Conservation (phyloP, 2,329 filamentous ascomycete genomes). For the Dothistroma pini region DNA sequence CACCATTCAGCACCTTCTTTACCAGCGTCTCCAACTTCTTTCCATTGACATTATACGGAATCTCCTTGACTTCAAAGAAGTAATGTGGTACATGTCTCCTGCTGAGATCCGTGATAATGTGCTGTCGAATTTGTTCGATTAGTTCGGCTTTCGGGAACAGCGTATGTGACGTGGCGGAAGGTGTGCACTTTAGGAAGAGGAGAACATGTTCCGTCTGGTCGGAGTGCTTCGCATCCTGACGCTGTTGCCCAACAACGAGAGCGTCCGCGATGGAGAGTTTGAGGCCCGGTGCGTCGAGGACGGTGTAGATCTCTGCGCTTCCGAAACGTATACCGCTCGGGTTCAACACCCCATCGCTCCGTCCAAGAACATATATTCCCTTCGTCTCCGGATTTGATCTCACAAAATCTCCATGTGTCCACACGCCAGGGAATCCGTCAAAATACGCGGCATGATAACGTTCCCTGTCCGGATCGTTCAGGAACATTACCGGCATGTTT, state of each 20-base stretch:
- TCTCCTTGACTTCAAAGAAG: conserved; percentile 10
- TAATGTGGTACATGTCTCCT: conserved; percentile 14
- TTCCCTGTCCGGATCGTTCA: conserved; percentile 36
- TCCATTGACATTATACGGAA: conserved; percentile 14
- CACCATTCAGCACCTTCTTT: conserved; percentile 10
- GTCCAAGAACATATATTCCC: conserved; percentile 60
- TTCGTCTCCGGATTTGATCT: conserved; percentile 63
- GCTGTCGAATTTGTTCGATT: background rate
- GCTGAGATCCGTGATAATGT: conserved; percentile 11
- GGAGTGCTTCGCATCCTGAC: conserved; percentile 41
- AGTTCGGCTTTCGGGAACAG: background rate
- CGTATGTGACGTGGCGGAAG: background rate
- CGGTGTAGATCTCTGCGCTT: conserved; percentile 71
- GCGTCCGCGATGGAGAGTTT: conserved; percentile 58
- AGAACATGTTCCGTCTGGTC: conserved; percentile 55
- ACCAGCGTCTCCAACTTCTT: conserved; percentile 14
- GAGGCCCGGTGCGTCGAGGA: conserved; percentile 63
- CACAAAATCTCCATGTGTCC: conserved; percentile 79
- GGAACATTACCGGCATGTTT: conserved; percentile 59
- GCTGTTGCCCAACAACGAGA: conserved; percentile 70
- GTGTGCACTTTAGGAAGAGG: conserved; percentile 44
- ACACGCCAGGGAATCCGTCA: conserved; percentile 52
- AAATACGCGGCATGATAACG: conserved; percentile 44
- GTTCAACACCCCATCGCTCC: conserved; percentile 68
- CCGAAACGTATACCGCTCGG: conserved; percentile 74